These are phyloP conservation scores for Coriolopsis trogii DNA, from an alignment of 1,284 basidiomycete species.

Conservation along the genomic window DNA sequence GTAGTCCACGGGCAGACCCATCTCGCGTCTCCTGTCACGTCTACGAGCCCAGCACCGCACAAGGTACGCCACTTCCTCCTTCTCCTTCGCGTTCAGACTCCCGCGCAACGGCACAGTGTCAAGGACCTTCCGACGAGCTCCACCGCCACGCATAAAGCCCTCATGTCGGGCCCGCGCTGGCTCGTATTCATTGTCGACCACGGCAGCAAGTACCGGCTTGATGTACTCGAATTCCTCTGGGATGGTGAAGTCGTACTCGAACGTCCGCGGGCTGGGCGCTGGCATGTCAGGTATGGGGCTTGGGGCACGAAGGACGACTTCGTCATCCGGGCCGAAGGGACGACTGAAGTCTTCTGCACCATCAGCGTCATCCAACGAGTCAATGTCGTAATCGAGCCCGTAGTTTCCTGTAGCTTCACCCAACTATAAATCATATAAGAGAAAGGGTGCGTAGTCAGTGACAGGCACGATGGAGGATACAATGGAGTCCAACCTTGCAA, in stretches of 20 bases:
- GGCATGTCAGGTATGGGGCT: conserved; percentile 46
- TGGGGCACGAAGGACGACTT: conserved; percentile 26
- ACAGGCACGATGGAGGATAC: no score
- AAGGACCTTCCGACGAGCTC: conserved; percentile 44
- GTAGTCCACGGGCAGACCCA: conserved; percentile 24
- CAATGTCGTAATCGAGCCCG: conserved; percentile 47
- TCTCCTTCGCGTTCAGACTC: conserved; percentile 51
- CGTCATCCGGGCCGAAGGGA: conserved; percentile 18
- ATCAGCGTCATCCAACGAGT: conserved; percentile 30
- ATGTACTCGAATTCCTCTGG: conserved; percentile 63
- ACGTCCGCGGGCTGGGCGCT: conserved; percentile 36
- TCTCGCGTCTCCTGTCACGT: conserved; percentile 28
- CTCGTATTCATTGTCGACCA: conserved; percentile 55
- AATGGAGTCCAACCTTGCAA: conserved; percentile 56
- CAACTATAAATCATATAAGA: conserved; percentile 38
- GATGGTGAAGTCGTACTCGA: conserved; percentile 48
- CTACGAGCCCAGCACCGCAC: conserved; percentile 60
- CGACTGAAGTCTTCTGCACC: conserved; percentile 19
- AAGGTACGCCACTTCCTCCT: conserved; percentile 47
- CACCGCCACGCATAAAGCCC: conserved; percentile 61
- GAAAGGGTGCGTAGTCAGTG: no score
- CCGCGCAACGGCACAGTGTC: conserved; percentile 55
- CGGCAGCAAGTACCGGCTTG: conserved; percentile 60
- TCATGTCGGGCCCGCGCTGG: conserved; percentile 53
- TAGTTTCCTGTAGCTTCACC: conserved; percentile 56